Conservation (phyloP, 1,139 yeast species). For the Candida albicans region DNA sequence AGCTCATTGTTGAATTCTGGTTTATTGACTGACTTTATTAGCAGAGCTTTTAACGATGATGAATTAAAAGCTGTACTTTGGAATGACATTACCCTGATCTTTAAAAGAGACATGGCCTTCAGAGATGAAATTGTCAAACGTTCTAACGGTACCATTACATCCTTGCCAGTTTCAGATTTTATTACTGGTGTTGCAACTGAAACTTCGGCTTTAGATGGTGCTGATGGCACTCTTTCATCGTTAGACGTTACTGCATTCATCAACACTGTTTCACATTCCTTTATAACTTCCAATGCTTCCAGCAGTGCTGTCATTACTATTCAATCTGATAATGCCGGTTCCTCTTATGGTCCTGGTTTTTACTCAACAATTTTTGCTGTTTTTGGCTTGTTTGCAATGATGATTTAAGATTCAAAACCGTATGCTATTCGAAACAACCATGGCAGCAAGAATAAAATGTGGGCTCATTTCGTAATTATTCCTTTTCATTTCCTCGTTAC, state of each 20-base stretch:
- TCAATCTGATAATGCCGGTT: conserved; percentile 10
- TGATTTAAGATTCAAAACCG: conserved; percentile 2
- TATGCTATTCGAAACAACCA: not conserved
- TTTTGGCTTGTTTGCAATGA: conserved; percentile 13
- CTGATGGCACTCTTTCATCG: conserved; percentile 1
- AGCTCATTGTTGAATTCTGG: conserved; percentile 26
- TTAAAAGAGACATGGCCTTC: conserved; percentile 8
- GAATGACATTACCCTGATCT: conserved; percentile 11
- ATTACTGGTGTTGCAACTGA: conserved; percentile 6
- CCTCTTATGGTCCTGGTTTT: conserved; percentile 9
- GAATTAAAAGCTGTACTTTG: conserved; percentile 23
- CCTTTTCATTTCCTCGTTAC: no score
- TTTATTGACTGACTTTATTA: conserved; percentile 25
- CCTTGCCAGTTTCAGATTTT: not conserved
- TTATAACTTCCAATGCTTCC: conserved; percentile 7
- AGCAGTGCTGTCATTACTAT: conserved; percentile 8
- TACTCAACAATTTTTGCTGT: conserved; percentile 13
- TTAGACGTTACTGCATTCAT: conserved; percentile 4
- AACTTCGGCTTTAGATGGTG: not conserved
- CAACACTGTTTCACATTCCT: conserved; percentile 1
- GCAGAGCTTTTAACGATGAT: conserved; percentile 27
- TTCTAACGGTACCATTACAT: conserved; percentile 1
- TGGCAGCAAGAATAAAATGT: not conserved
- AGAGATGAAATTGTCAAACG: conserved; percentile 6
- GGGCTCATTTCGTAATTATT: no score